Conservation (phyloP, 345 rosid genomes). For the Eucalyptus sp. region DNA sequence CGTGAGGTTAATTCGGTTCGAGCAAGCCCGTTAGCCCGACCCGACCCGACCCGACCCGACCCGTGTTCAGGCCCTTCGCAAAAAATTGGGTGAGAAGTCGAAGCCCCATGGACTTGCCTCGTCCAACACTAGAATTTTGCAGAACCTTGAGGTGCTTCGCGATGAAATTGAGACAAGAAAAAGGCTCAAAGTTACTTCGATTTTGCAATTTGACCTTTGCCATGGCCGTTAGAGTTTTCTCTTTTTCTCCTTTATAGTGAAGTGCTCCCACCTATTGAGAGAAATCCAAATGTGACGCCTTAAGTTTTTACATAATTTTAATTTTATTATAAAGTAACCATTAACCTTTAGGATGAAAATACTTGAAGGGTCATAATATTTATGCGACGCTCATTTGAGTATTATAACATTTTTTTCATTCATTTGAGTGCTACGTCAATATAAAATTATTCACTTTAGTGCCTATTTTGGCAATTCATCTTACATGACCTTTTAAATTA, state of each 20-base stretch:
- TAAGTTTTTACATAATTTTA: not conserved
- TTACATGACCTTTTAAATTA: accelerated
- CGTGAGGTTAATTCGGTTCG: not conserved
- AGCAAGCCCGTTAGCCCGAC: not conserved
- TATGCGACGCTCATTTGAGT: accelerated
- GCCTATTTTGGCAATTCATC: accelerated
- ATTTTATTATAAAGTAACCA: not conserved
- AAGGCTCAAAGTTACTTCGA: not conserved
- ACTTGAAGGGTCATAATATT: accelerated
- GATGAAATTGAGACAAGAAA: not conserved
- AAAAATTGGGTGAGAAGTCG: not conserved
- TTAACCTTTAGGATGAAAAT: accelerated
- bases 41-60: not conserved
- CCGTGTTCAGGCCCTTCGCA: not conserved
- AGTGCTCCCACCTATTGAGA: not conserved
- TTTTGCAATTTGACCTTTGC: not conserved
- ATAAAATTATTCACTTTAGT: not conserved
- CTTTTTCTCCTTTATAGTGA: not conserved
- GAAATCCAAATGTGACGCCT: accelerated
- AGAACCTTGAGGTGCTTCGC: not conserved
- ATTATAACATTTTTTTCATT: accelerated
- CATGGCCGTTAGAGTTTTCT: not conserved
- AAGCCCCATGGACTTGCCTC: not conserved
- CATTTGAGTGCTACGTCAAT: not conserved
- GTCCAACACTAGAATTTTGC: not conserved